Evolutionary conservation across 2,329 filamentous ascomycete species (phyloP).

Genomic region (Acephala macrosclerotiorum): DNA sequence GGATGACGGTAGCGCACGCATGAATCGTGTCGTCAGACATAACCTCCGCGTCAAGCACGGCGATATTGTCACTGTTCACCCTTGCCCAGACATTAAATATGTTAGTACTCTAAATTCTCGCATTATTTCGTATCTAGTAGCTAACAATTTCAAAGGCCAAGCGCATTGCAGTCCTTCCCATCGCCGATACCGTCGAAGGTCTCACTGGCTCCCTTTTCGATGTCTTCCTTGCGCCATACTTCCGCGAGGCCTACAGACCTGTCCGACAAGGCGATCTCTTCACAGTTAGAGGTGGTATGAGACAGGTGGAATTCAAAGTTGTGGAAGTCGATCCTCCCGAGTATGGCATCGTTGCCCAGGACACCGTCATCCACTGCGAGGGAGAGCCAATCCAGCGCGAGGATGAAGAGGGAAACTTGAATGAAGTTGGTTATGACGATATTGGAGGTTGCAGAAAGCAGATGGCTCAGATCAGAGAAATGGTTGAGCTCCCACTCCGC

Average conservation of each 20-base stretch:
- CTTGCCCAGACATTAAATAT: conserved; percentile 99
- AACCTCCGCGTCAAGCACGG: conserved; percentile 98
- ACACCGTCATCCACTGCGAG: conserved; percentile 99
- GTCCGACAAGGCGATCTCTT: conserved; percentile 98
- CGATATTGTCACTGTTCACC: conserved; percentile 95
- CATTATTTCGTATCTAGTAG: conserved; percentile 2
- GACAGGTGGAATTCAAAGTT: conserved; percentile 99
- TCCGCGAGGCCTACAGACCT: conserved; percentile 97
- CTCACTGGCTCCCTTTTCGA: conserved; percentile 98
- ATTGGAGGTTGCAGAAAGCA: conserved; percentile 99
- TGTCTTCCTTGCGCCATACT: conserved; percentile 98
- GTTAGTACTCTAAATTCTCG: conserved; percentile 61
- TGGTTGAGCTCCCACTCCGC: conserved; percentile 95
- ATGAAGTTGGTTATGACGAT: conserved; percentile 98
- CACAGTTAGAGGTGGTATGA: conserved; percentile 97
- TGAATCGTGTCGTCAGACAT: conserved; percentile 98
- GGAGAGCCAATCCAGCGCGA: conserved; percentile 97
- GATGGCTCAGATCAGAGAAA: conserved; percentile 99
- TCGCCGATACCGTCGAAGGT: conserved; percentile 97
- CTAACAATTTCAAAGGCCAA: conserved; percentile 73
- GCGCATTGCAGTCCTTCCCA: conserved; percentile 96
- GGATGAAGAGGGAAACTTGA: conserved; percentile 98
- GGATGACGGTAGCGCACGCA: conserved; percentile 94
- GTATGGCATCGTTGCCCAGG: conserved; percentile 98
- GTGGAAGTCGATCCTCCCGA: conserved; percentile 98